Conservation (phyloP, 2,329 filamentous ascomycete species). For the Exophiala alcalophila region DNA sequence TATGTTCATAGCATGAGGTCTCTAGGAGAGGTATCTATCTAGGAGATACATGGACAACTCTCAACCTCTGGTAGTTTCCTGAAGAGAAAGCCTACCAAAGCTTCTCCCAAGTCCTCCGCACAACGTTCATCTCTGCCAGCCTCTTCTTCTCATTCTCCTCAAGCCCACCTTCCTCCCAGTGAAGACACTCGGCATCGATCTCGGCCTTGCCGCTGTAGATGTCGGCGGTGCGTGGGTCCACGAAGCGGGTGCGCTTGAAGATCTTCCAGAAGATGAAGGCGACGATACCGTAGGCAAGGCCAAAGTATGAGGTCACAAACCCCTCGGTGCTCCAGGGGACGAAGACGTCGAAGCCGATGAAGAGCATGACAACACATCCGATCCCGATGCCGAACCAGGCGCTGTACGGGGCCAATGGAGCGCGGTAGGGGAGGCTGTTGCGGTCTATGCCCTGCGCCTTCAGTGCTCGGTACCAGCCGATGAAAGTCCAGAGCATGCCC, state of each 20-base stretch:
- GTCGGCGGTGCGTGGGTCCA: slow-evolving; percentile 32
- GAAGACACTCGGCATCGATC: slow-evolving; percentile 36
- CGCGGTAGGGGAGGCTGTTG: slow-evolving; percentile 65
- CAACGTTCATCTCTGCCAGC: slow-evolving; percentile 34
- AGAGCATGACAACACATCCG: slow-evolving; percentile 58
- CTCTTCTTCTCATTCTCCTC: slow-evolving; percentile 33
- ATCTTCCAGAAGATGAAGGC: slow-evolving; percentile 42
- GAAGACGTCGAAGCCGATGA: slow-evolving; percentile 59
- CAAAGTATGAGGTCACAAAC: slow-evolving; percentile 54
- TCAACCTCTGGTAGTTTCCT: too few relatives aligned
- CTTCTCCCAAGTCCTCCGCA: slow-evolving; percentile 34
- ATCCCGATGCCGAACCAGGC: slow-evolving; percentile 60
- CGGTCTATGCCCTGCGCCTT: slow-evolving; percentile 66
- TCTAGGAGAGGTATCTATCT: too few relatives aligned
- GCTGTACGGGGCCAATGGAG: slow-evolving; percentile 65
- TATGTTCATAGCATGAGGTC: too few relatives aligned
- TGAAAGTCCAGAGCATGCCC: slow-evolving; percentile 65
- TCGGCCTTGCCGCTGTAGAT: slow-evolving; percentile 36
- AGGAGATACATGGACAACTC: too few relatives aligned
- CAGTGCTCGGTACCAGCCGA: slow-evolving; percentile 68
- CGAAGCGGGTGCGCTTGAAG: slow-evolving; percentile 33
- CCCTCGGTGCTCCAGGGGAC: slow-evolving; percentile 43
- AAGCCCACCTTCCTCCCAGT: slow-evolving; percentile 36
- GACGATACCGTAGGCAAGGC: slow-evolving; percentile 42
- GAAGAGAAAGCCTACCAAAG: slow-evolving; percentile 28